phyloP scores from a whole-genome alignment of 805 yeast genomes.

The Saccharomycopsis fermentans region DNA sequence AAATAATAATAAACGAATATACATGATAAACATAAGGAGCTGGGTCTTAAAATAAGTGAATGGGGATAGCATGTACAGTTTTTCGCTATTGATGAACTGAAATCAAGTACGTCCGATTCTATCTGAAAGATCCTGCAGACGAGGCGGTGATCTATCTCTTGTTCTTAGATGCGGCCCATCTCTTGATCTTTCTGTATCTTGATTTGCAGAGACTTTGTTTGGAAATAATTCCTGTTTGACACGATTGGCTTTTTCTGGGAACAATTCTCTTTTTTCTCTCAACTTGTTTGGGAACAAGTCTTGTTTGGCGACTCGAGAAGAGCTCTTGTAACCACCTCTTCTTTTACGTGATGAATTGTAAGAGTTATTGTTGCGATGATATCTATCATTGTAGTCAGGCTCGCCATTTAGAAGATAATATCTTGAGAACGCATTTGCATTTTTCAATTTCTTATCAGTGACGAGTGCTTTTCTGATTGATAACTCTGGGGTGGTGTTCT shows the following conservation, averaged over 20 bases:
- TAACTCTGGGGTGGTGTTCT: slow-evolving; percentile 28
- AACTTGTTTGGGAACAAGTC: neutral
- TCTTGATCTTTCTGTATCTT: neutral
- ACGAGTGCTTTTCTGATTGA: slow-evolving; percentile 40
- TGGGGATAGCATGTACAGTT: no score
- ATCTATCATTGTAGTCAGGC: slow-evolving; percentile 33
- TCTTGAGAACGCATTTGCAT: slow-evolving; percentile 48
- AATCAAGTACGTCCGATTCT: neutral
- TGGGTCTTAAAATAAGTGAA: no score
- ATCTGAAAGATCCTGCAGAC: neutral
- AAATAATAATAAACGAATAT: no score
- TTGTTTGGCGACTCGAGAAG: neutral
- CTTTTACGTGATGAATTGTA: neutral
- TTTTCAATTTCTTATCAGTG: slow-evolving; percentile 46
- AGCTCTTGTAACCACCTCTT: neutral
- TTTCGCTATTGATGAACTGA: neutral
- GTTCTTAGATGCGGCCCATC: no score
- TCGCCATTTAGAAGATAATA: slow-evolving; percentile 65
- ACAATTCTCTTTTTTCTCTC: neutral
- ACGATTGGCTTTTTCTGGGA: no score
- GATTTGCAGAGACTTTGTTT: neutral
- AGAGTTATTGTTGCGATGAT: neutral
- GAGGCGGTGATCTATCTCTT: neutral
- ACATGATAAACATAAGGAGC: no score
- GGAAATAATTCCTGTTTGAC: no score